Evolutionary conservation across 257 asterid species (phyloP).

Genomic region (Solanum microdontum): DNA sequence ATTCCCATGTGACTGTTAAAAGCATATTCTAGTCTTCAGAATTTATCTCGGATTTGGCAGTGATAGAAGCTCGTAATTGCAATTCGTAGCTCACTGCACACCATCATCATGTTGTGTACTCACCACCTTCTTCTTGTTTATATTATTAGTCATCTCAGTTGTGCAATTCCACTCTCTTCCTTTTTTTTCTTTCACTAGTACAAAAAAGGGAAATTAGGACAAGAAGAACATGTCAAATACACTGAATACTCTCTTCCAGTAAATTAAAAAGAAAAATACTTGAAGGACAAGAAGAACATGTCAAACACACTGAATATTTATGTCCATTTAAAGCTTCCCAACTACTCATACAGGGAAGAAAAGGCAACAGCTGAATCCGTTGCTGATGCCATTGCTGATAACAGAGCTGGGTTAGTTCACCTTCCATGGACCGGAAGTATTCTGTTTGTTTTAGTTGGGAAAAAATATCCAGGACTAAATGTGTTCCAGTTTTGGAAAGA

Average conservation of each 20-base stretch:
- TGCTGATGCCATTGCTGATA: slow-evolving; percentile 73
- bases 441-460: not conserved
- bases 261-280: not conserved
- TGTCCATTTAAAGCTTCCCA: not conserved
- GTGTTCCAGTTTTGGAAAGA: not conserved
- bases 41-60: not conserved
- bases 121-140: not conserved
- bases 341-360: slow-evolving; percentile 55
- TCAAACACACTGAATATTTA: not conserved
- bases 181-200: not conserved
- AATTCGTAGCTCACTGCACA: not conserved
- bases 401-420: slow-evolving; percentile 85
- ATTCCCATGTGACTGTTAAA: not conserved
- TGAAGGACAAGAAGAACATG: not conserved
- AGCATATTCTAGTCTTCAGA: not conserved
- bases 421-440: slow-evolving; percentile 27
- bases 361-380: slow-evolving; percentile 81
- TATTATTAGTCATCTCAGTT: not conserved
- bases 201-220: not conserved
- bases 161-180: not conserved
- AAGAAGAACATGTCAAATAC: not conserved
- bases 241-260: not conserved
- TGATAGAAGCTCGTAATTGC: not conserved
- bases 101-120: not conserved
- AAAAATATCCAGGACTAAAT: not conserved